Evolutionary conservation across 129 eudicot species (phyloP).

Genomic region (Gnaphalium uliginosum): DNA sequence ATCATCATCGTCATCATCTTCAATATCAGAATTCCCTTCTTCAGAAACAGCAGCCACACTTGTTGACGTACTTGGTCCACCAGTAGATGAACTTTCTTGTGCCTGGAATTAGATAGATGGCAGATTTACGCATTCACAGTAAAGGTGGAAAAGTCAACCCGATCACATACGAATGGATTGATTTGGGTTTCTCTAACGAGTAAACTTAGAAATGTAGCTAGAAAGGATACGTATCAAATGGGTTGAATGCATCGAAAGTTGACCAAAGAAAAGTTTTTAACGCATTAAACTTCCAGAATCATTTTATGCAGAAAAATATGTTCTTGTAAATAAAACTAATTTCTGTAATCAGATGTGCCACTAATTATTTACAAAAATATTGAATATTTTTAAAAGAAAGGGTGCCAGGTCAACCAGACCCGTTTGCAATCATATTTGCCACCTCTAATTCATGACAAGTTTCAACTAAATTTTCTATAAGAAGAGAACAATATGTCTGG

Average conservation of each 20-base stretch:
- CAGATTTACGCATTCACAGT: not conserved
- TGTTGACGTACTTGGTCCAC: slow-evolving; percentile 55
- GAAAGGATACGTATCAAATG: not conserved
- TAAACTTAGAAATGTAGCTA: not conserved
- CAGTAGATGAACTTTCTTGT: slow-evolving; percentile 36
- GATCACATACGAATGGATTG: not conserved
- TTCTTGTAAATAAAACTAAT: not conserved
- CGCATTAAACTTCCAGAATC: not conserved
- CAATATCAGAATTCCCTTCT: slow-evolving; percentile 29
- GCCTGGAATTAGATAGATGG: slow-evolving; percentile 33
- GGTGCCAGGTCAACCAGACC: not conserved
- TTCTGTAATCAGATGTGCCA: not conserved
- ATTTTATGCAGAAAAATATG: not conserved
- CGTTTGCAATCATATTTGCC: not conserved
- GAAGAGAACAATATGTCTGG: not conserved
- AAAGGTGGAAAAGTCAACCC: not conserved
- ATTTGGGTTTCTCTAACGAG: not conserved
- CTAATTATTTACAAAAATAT: too few relatives aligned
- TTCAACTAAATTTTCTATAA: too few relatives aligned
- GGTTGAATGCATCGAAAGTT: not conserved
- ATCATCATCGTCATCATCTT: slow-evolving; percentile 56
- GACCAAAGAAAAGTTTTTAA: not conserved
- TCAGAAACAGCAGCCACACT: slow-evolving; percentile 33
- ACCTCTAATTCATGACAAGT: too few relatives aligned
- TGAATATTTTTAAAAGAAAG: too few relatives aligned